Base-by-base conservation (phyloP, 2,329 filamentous ascomycete genomes). In the Clonostachys rhizophaga region DNA sequence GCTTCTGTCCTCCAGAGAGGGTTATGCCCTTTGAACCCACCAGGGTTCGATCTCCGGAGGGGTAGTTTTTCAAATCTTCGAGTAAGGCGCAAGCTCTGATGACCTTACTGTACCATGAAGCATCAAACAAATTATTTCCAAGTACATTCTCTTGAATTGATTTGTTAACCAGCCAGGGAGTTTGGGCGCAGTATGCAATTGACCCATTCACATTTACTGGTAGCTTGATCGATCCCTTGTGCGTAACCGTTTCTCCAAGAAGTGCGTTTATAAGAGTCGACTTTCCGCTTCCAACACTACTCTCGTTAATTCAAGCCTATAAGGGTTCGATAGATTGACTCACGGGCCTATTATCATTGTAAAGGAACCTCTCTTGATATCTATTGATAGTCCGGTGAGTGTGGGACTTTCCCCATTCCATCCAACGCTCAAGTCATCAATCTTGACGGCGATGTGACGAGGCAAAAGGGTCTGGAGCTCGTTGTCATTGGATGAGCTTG, bases 211-310 rank as follows among this genome's bases (percentile, higher is more conserved):
- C 75, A 5, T 69, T 58, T 14, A 58, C 61, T 1, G 81, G 81
- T 3, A 79, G 69, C 34, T 75, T 75, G 43, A 92, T 69, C 5
- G 66, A 70, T 2, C 88, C 88, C 1, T 70, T 64, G 1, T 91
- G 61, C 3, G 91, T 59, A 50, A 91, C 87, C 3, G 82, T 81
- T 63, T 92, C 89, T 2, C 88, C 88, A 6, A 92, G 75, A 20
- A 92, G 53, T 0, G 62, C 60, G 30, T 68, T 61, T 12, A 72
- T 49, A 0, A 73, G 50, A 0, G 61, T 64, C 0, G 68, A 67
- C 44, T 75, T 75, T 16, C 72, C 71, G 17, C 66, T 67, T 1
- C 70, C 72, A 9, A 47, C 45, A 30, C 40, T 30, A 30, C 24
- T 30, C 24, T 30, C 24, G 24, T 30, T 30, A 30, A 30, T 10